Evolutionary conservation across 176 grass and related monocot genomes (phyloP).

Genomic region (Oryza australiensis): DNA sequence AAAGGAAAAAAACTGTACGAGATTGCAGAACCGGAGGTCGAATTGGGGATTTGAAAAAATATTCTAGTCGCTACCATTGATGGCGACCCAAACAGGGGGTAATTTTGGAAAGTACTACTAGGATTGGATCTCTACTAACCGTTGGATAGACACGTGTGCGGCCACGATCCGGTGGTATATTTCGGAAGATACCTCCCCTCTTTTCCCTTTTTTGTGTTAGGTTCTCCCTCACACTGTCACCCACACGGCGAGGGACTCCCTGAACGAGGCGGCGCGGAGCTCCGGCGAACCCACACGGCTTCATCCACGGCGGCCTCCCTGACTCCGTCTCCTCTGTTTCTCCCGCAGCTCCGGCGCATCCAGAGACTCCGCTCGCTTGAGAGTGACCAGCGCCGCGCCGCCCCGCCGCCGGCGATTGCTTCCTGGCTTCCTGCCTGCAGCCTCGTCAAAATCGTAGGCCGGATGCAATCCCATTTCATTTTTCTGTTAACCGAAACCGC

Average conservation of each 20-base stretch:
- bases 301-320: background rate
- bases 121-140: background rate
- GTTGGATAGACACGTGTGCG: background rate
- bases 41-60: too few relatives aligned
- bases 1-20: too few relatives aligned
- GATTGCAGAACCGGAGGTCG: too few relatives aligned
- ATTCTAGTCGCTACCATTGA: too few relatives aligned
- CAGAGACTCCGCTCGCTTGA: background rate
- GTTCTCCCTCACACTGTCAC: background rate
- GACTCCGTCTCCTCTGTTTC: background rate
- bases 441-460: background rate
- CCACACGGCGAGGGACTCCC: too few relatives aligned
- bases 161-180: background rate
- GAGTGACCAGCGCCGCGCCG: background rate
- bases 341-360: background rate
- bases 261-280: too few relatives aligned
- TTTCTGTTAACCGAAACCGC: background rate
- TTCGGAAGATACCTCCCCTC: background rate
- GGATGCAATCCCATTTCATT: background rate
- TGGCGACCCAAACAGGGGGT: background rate
- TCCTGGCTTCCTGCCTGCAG: background rate
- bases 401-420: background rate
- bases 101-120: background rate
- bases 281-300: too few relatives aligned
- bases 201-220: background rate